A percentile compares a stretch with the other conserved stretches of the same genome.
These are phyloP conservation scores for Croton setiger DNA, from an alignment of 441 rosid genomes.

Conservation along the genomic window DNA sequence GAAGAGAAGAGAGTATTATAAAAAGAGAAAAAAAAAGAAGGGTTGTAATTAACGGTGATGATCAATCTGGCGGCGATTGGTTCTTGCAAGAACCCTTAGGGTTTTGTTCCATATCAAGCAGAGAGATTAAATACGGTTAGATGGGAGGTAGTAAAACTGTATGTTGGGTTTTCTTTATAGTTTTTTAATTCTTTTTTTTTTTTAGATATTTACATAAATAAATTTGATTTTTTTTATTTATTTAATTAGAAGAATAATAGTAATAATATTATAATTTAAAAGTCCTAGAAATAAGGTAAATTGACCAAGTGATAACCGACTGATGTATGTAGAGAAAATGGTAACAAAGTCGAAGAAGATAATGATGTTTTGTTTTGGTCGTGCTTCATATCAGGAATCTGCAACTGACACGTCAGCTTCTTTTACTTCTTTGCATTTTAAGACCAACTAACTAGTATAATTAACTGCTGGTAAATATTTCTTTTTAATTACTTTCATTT, in stretches of 20 bases:
- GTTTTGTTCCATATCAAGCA: slow-evolving; percentile 47
- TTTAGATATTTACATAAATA: neutral
- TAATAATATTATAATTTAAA: too few species aligned
- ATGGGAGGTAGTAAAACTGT: neutral
- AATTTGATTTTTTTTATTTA: too few species aligned
- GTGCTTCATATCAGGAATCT: slow-evolving; percentile 33
- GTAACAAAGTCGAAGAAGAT: slow-evolving; percentile 9
- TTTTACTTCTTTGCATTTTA: neutral
- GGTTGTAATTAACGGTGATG: slow-evolving; percentile 37
- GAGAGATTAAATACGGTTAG: slow-evolving; percentile 32
- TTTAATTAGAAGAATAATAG: neutral
- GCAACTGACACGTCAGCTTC: slow-evolving; percentile 32
- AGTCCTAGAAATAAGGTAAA: slow-evolving; percentile 28
- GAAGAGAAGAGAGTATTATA: too few species aligned
- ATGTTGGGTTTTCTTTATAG: neutral
- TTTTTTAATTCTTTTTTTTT: neutral
- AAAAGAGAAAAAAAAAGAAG: neutral
- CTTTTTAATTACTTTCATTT: too few species aligned
- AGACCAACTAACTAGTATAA: too few species aligned
- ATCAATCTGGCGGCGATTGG: slow-evolving; percentile 76
- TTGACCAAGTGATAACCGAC: slow-evolving; percentile 48
- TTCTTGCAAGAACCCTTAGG: slow-evolving; percentile 78
- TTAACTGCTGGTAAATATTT: too few species aligned
- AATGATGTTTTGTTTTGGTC: slow-evolving; percentile 24
- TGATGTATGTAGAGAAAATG: slow-evolving; percentile 26